phyloP scores from a whole-genome alignment of 768 basidiomycete genomes.

The Collybia sordida region DNA sequence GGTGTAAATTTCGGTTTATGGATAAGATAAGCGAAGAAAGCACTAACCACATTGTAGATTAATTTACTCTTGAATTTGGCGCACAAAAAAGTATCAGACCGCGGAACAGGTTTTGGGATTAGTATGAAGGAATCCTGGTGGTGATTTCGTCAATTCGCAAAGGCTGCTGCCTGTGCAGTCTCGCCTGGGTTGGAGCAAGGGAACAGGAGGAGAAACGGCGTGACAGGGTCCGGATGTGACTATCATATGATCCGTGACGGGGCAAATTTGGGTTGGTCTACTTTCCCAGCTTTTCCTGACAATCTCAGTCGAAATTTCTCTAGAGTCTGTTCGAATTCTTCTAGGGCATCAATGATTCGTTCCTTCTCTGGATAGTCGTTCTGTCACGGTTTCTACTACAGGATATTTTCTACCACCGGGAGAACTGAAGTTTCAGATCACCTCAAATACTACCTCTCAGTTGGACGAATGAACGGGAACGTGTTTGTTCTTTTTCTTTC shows the following conservation, averaged over 20 bases:
- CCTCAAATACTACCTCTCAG: too few species aligned
- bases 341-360: background rate
- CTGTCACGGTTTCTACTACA: background rate
- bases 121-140: constrained; percentile 6
- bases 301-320: constrained; percentile 1
- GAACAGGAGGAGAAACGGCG: constrained; percentile 3
- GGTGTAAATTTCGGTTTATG: constrained; percentile 10
- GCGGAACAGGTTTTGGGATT: background rate
- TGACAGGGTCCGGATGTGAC: constrained; percentile 13
- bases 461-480: too few species aligned
- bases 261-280: background rate
- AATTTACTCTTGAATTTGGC: constrained; percentile 16
- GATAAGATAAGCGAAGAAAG: constrained; percentile 17
- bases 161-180: constrained; percentile 11
- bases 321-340: background rate
- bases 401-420: background rate
- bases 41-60: constrained; percentile 28
- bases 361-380: background rate
- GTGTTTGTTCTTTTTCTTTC: too few species aligned
- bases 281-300: background rate
- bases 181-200: constrained; percentile 3
- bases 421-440: background rate
- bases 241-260: constrained; percentile 12
- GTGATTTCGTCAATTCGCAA: constrained; percentile 7
- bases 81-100: constrained; percentile 12